A percentile compares a stretch with the other conserved stretches of the same genome.
Evolutionary conservation across 208 protist genomes (phyloP).

Genomic region (Naegleria lovaniensis): DNA sequence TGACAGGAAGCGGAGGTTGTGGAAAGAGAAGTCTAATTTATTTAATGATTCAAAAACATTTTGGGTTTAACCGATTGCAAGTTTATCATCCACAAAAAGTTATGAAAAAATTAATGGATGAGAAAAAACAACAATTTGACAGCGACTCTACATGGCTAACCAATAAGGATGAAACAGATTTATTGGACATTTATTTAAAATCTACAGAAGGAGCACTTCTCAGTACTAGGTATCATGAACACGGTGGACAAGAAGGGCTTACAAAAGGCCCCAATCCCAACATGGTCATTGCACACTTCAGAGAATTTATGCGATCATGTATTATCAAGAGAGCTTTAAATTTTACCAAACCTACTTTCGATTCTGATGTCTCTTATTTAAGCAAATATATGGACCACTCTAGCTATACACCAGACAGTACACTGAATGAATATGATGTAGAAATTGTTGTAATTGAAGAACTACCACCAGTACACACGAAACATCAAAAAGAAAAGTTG

Average conservation of each 20-base stretch:
- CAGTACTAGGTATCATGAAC: background rate
- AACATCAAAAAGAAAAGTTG: background rate
- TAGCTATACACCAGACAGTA: background rate
- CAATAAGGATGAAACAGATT: background rate
- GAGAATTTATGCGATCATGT: background rate
- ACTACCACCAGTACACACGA: background rate
- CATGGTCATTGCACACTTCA: background rate
- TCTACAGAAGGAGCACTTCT: too few species aligned
- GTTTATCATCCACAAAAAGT: background rate
- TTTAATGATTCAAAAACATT: background rate
- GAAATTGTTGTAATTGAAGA: background rate
- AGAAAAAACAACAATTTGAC: background rate
- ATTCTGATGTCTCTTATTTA: background rate
- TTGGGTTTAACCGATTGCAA: background rate
- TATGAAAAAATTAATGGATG: background rate
- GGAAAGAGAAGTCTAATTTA: background rate
- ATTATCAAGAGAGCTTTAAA: background rate
- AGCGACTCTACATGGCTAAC: background rate
- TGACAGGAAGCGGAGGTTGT: background rate
- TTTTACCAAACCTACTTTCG: background rate
- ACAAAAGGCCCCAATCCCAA: background rate
- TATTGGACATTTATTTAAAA: background rate
- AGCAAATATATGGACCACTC: background rate
- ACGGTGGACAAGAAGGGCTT: background rate
- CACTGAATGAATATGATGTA: background rate